A percentile compares a stretch with the other conserved stretches of the same genome.
Evolutionary conservation across 2,329 filamentous ascomycete species (phyloP).

Genomic region (Clarireedia hainanense): DNA sequence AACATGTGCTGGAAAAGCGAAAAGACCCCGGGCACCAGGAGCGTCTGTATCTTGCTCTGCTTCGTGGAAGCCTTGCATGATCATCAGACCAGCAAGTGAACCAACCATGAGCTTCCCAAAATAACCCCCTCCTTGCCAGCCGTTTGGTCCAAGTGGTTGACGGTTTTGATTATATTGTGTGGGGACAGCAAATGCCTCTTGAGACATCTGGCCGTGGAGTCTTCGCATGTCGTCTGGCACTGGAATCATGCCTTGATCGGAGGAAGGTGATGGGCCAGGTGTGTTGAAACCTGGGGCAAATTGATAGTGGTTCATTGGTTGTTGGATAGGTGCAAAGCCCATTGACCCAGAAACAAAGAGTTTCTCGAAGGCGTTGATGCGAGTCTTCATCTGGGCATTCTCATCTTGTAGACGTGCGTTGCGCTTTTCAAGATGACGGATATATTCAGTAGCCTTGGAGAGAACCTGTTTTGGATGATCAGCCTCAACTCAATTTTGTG

Average conservation of each 20-base stretch:
- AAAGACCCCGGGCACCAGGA: slow-evolving; percentile 58
- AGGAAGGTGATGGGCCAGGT: slow-evolving; percentile 22
- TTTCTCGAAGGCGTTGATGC: slow-evolving; percentile 69
- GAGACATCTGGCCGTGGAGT: slow-evolving; percentile 23
- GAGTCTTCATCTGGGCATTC: slow-evolving; percentile 68
- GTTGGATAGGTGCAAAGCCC: slow-evolving; percentile 43
- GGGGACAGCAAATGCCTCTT: slow-evolving; percentile 28
- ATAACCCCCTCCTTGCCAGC: slow-evolving; percentile 49
- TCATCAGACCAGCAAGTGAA: slow-evolving; percentile 84
- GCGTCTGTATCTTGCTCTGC: slow-evolving; percentile 54
- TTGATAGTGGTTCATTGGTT: slow-evolving; percentile 33
- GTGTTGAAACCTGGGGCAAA: slow-evolving; percentile 25
- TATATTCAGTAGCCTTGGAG: slow-evolving; percentile 94
- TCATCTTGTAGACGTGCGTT: slow-evolving; percentile 78
- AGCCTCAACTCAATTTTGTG: slow-evolving; percentile 5
- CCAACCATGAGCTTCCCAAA: slow-evolving; percentile 78
- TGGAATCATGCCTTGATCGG: slow-evolving; percentile 52
- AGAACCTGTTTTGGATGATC: slow-evolving; percentile 41
- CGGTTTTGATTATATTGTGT: slow-evolving; percentile 34
- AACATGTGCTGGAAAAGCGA: slow-evolving; percentile 54
- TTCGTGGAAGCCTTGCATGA: slow-evolving; percentile 70
- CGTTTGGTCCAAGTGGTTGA: slow-evolving; percentile 48
- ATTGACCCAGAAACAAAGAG: slow-evolving; percentile 73
- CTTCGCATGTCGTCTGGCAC: slow-evolving; percentile 56
- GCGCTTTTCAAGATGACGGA: slow-evolving; percentile 84